phyloP scores from a whole-genome alignment of 192 early-diverging fungal species.

The Coemansia asiatica region DNA sequence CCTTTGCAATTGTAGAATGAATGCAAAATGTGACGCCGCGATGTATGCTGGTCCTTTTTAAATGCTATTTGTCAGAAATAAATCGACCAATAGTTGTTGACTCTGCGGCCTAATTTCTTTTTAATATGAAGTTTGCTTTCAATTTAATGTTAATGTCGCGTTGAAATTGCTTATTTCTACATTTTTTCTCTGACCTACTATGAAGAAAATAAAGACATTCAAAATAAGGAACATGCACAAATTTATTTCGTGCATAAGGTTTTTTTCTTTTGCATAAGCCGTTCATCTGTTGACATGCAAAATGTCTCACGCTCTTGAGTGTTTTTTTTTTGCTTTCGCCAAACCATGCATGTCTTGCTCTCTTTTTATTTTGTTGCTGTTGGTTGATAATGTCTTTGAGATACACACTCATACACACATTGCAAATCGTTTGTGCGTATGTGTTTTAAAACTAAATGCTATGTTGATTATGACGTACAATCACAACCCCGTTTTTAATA shows the following conservation, averaged over 20 bases:
- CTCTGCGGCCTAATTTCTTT: background rate
- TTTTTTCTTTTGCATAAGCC: slow-evolving; percentile 4
- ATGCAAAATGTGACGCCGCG: background rate
- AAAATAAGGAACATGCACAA: slow-evolving; percentile 10
- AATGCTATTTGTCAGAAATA: background rate
- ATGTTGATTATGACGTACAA: too few species aligned
- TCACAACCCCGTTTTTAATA: too few species aligned
- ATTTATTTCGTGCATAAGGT: slow-evolving; percentile 15
- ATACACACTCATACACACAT: too few species aligned
- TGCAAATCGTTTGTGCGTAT: too few species aligned
- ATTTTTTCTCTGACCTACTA: background rate
- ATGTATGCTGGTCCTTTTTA: background rate
- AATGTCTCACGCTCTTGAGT: slow-evolving; percentile 1
- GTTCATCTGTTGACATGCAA: background rate
- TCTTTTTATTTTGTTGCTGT: too few species aligned
- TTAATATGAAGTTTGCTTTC: background rate
- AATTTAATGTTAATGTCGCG: background rate
- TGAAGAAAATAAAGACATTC: background rate
- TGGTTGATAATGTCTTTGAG: background rate
- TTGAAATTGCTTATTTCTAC: background rate
- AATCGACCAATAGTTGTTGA: background rate
- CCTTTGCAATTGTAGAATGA: background rate
- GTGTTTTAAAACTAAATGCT: too few species aligned
- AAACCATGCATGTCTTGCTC: background rate
- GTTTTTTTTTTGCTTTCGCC: too few species aligned